These are phyloP conservation scores for Lentinus brumalis DNA, from an alignment of 768 basidiomycete genomes.

Conservation along the genomic window DNA sequence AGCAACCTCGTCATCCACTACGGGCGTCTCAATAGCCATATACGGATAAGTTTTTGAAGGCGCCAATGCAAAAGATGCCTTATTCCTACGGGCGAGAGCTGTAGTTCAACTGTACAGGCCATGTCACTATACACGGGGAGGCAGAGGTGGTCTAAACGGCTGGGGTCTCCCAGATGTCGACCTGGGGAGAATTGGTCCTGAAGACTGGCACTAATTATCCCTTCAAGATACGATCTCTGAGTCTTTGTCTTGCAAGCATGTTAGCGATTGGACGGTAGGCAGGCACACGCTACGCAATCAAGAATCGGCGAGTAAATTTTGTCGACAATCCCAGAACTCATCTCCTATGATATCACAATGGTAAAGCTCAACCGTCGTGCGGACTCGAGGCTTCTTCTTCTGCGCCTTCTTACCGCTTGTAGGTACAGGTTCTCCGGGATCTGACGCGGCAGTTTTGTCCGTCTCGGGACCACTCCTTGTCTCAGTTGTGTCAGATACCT, in stretches of 20 bases:
- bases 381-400: constrained; percentile 38
- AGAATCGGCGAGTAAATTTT: constrained; percentile 50
- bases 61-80: no score
- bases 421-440: background rate
- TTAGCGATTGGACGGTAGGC: no score
- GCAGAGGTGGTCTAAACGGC: no score
- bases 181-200: no score
- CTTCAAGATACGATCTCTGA: no score
- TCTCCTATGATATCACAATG: constrained; percentile 87
- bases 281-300: background rate
- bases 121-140: no score
- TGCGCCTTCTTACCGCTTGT: constrained; percentile 31
- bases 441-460: background rate
- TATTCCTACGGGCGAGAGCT: no score
- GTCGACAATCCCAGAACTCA: constrained; percentile 73
- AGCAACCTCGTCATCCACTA: background rate
- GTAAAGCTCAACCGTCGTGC: constrained; percentile 54
- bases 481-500: background rate
- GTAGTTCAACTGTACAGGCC: no score
- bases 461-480: background rate
- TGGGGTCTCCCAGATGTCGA: no score
- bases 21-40: background rate
- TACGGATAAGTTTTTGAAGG: no score
- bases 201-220: no score
- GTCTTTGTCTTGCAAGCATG: no score